Conservation (phyloP, 352 stramenopile species). For the Phytophthora gonapodyides region DNA sequence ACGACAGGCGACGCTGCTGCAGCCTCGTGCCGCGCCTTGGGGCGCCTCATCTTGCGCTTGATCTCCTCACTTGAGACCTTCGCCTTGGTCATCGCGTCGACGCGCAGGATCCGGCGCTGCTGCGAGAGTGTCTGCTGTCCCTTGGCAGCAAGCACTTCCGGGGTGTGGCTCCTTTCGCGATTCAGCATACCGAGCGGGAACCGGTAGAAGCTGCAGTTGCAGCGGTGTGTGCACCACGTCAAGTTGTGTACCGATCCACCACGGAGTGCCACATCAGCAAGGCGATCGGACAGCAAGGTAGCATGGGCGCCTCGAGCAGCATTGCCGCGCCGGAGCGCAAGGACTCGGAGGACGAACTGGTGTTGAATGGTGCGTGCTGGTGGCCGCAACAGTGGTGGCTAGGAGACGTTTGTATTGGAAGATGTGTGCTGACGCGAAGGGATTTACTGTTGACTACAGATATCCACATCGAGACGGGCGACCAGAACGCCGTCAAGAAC, state of each 20-base stretch:
- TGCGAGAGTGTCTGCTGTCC: conserved; percentile 21
- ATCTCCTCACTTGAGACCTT: conserved; percentile 65
- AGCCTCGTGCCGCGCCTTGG: conserved; percentile 51
- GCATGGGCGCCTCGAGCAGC: conserved; percentile 54
- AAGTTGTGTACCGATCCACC: no score
- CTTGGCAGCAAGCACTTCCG: conserved; percentile 21
- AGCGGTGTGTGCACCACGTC: no score
- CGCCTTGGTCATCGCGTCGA: conserved; percentile 57
- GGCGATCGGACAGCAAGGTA: conserved; percentile 16
- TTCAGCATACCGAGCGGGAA: conserved; percentile 8
- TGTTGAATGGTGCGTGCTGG: conserved; percentile 60
- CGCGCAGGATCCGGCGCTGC: conserved; percentile 16
- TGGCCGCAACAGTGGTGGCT: background rate
- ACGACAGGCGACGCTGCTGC: conserved; percentile 23
- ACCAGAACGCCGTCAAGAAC: conserved; percentile 89
- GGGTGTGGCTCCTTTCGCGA: conserved; percentile 24
- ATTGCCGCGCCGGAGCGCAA: conserved; percentile 48
- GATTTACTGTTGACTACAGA: conserved; percentile 19
- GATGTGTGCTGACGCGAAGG: conserved; percentile 4
- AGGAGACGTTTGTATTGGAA: background rate
- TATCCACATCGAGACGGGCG: conserved; percentile 75
- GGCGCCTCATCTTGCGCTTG: conserved; percentile 71
- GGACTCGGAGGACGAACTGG: conserved; percentile 58
- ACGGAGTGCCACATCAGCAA: conserved; percentile 38
- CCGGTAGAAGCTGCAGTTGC: conserved; percentile 8